Evolutionary conservation across 179 eudicot genomes (phyloP).

Genomic region (Gypsophila paniculata): DNA sequence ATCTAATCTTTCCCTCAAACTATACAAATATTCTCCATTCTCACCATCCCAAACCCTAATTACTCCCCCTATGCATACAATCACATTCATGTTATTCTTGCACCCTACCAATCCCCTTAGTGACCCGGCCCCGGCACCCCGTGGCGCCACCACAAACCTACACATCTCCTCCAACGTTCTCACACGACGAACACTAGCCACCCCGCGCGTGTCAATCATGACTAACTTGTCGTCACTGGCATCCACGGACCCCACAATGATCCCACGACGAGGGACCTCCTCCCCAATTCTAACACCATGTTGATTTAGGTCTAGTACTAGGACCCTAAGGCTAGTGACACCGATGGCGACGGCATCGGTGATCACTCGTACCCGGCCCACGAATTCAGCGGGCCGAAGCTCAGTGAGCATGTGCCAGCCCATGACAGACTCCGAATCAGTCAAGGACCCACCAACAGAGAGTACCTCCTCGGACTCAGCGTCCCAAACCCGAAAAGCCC

Average conservation of each 20-base stretch:
- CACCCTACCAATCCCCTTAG: constrained; percentile 53
- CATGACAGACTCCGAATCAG: constrained; percentile 73
- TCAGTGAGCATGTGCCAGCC: constrained; percentile 87
- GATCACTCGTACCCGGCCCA: constrained; percentile 65
- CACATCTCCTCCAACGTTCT: constrained; percentile 44
- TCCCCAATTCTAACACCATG: constrained; percentile 36
- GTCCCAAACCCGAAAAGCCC: constrained; percentile 75
- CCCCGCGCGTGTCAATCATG: constrained; percentile 46
- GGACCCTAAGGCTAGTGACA: constrained; percentile 44
- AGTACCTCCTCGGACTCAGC: constrained; percentile 52
- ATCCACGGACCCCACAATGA: constrained; percentile 58
- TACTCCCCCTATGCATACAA: constrained; percentile 51
- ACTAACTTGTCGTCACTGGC: constrained; percentile 33
- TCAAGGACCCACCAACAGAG: constrained; percentile 59
- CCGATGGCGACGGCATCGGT: constrained; percentile 54
- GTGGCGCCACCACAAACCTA: constrained; percentile 34
- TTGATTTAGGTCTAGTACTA: constrained; percentile 47
- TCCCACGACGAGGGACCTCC: constrained; percentile 34
- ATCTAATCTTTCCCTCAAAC: constrained; percentile 54
- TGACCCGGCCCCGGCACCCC: constrained; percentile 30
- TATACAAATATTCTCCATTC: constrained; percentile 48
- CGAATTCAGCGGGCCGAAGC: constrained; percentile 37
- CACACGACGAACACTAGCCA: constrained; percentile 46
- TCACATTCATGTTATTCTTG: constrained; percentile 56
- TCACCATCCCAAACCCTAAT: constrained; percentile 65